phyloP scores from a whole-genome alignment of 495 filamentous ascomycete species.

The Endocarpon pusillum region DNA sequence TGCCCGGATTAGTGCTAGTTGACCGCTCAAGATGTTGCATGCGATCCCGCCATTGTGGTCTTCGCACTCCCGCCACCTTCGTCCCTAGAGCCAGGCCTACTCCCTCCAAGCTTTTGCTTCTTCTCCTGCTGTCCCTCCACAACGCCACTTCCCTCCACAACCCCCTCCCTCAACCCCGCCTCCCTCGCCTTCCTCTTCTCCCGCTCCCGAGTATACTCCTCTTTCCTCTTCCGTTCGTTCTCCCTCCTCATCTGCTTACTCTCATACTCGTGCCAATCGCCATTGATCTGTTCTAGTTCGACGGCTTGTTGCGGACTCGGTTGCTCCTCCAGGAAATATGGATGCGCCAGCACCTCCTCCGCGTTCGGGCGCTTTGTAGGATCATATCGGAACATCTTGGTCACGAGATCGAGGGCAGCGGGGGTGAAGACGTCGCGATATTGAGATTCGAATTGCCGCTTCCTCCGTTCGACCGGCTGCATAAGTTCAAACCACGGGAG shows the following conservation, averaged over 20 bases:
- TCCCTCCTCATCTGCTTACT: slow-evolving; percentile 88
- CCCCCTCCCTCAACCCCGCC: slow-evolving; percentile 21
- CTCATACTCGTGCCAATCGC: slow-evolving; percentile 99
- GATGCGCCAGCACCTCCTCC: slow-evolving; percentile 69
- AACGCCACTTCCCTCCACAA: too few relatives aligned
- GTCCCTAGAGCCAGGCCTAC: too few relatives aligned
- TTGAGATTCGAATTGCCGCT: slow-evolving; percentile 67
- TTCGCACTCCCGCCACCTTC: too few relatives aligned
- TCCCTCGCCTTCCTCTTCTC: slow-evolving; percentile 36
- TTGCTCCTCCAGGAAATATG: slow-evolving; percentile 76
- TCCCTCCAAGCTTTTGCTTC: too few relatives aligned
- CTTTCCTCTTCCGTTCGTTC: slow-evolving; percentile 62
- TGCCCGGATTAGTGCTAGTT: too few relatives aligned
- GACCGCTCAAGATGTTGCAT: too few relatives aligned
- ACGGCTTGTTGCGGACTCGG: slow-evolving; percentile 60
- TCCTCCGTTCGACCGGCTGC: slow-evolving; percentile 51
- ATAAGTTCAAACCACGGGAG: slow-evolving; percentile 96
- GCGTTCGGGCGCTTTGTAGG: slow-evolving; percentile 72
- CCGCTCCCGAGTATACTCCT: slow-evolving; percentile 43
- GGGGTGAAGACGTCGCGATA: slow-evolving; percentile 58
- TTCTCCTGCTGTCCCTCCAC: too few relatives aligned
- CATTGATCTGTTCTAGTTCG: slow-evolving; percentile 73
- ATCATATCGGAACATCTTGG: slow-evolving; percentile 72
- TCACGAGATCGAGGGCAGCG: slow-evolving; percentile 67
- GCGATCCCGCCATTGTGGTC: too few relatives aligned